Conservation (phyloP, 306 rosid species). For the Sicyos baderoa region DNA sequence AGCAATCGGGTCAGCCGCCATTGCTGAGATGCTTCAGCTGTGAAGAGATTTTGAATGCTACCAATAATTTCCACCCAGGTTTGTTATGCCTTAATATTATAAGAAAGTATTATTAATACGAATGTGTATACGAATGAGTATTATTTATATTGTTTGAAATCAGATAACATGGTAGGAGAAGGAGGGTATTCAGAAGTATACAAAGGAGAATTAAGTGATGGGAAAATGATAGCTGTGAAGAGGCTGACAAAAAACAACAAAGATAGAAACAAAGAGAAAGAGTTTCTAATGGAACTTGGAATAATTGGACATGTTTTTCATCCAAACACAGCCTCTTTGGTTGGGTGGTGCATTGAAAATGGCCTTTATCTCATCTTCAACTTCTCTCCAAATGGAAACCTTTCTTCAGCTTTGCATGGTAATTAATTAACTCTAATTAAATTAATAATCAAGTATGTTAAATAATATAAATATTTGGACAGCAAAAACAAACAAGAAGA, state of each 20-base stretch:
- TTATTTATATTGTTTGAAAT: too few species aligned
- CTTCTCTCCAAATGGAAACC: slow-evolving; percentile 79
- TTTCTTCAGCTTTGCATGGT: slow-evolving; percentile 91
- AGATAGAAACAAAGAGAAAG: slow-evolving; percentile 72
- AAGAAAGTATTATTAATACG: too few species aligned
- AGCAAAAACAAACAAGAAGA: slow-evolving; percentile 33
- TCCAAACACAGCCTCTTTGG: slow-evolving; percentile 65
- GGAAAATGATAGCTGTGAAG: slow-evolving; percentile 70
- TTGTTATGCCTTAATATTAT: too few species aligned
- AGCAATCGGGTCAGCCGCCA: slow-evolving; percentile 52
- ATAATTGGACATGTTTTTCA: slow-evolving; percentile 77
- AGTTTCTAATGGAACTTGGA: slow-evolving; percentile 87
- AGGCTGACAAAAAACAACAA: slow-evolving; percentile 73
- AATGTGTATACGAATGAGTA: too few species aligned
- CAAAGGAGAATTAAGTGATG: slow-evolving; percentile 58
- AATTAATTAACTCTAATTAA: too few species aligned
- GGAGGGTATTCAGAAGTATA: slow-evolving; percentile 96
- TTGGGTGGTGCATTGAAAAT: slow-evolving; percentile 79
- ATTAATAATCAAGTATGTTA: too few species aligned
- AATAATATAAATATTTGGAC: too few species aligned
- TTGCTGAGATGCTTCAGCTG: slow-evolving; percentile 69
- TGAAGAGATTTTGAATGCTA: slow-evolving; percentile 56
- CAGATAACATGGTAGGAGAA: slow-evolving; percentile 68
- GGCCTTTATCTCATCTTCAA: slow-evolving; percentile 69
- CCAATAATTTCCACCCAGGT: slow-evolving; percentile 67